These are phyloP conservation scores for Canna indica DNA, from an alignment of 176 grass and related monocot species.

Conservation along the genomic window DNA sequence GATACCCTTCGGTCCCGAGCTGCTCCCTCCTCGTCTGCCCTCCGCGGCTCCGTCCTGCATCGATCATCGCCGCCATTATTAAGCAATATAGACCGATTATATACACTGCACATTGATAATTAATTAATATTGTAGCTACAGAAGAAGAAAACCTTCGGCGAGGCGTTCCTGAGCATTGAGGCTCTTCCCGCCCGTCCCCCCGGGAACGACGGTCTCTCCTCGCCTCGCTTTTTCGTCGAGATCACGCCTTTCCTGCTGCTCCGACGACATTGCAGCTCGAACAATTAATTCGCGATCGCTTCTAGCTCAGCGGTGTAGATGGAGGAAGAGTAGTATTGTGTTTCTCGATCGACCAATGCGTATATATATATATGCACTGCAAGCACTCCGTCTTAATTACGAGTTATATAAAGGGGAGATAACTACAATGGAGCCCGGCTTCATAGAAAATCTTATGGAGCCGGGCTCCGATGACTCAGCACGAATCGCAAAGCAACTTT, in stretches of 20 bases:
- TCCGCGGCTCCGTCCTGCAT: slow-evolving; percentile 48
- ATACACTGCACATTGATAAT: background rate
- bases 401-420: background rate
- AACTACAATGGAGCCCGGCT: no score
- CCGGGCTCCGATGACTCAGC: no score
- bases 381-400: background rate
- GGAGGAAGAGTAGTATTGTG: no score
- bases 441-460: no score
- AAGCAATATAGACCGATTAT: background rate
- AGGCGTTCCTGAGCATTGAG: slow-evolving; percentile 52
- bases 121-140: background rate
- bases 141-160: slow-evolving; percentile 32
- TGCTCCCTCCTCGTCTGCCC: slow-evolving; percentile 59
- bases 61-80: background rate
- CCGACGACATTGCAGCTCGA: slow-evolving; percentile 23
- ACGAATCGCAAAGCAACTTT: no score
- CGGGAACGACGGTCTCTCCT: slow-evolving; percentile 49
- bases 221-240: slow-evolving; percentile 46
- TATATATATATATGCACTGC: no score
- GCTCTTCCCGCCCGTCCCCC: slow-evolving; percentile 56
- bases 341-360: no score
- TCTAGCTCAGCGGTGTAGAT: no score
- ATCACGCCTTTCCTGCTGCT: slow-evolving; percentile 37
- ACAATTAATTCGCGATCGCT: no score
- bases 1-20: slow-evolving; percentile 44